phyloP scores from a whole-genome alignment of 768 basidiomycete genomes.

The Podaxis carcinomalis region DNA sequence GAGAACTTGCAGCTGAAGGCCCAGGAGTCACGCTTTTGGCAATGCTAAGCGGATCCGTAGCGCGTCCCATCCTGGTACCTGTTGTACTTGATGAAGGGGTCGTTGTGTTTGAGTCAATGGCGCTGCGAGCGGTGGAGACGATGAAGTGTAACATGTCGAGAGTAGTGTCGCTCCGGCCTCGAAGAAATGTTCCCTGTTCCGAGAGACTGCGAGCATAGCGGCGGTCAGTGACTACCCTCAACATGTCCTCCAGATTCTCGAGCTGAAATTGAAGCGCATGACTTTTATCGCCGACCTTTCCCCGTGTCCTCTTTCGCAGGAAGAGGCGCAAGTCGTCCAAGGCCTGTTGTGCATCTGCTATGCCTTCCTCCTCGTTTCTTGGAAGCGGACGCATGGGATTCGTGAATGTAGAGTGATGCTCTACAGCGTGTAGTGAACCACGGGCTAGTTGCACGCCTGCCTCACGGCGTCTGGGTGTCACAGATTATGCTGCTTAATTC shows the following conservation, averaged over 20 bases:
- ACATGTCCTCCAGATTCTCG: conserved; percentile 3
- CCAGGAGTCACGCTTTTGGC: background rate
- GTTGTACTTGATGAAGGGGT: background rate
- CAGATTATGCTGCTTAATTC: background rate
- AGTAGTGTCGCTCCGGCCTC: background rate
- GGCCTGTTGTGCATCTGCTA: background rate
- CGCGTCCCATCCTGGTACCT: background rate
- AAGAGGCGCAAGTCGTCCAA: conserved; percentile 2
- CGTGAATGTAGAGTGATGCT: background rate
- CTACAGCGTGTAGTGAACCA: background rate
- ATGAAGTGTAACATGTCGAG: background rate
- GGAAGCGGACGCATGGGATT: background rate
- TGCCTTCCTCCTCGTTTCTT: background rate
- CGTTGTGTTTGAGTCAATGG: background rate
- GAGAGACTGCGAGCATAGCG: conserved; percentile 5
- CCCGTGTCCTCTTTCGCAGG: background rate
- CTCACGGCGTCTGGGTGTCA: background rate
- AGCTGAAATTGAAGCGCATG: conserved; percentile 1
- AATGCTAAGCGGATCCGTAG: background rate
- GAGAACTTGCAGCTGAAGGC: background rate
- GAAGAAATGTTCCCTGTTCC: background rate
- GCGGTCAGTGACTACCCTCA: conserved; percentile 1
- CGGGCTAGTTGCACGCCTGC: background rate
- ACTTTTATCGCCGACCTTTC: background rate
- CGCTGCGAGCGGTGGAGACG: background rate